Base-by-base conservation (phyloP, 306 rosid species). In the Cucurbita argyrosperma region DNA sequence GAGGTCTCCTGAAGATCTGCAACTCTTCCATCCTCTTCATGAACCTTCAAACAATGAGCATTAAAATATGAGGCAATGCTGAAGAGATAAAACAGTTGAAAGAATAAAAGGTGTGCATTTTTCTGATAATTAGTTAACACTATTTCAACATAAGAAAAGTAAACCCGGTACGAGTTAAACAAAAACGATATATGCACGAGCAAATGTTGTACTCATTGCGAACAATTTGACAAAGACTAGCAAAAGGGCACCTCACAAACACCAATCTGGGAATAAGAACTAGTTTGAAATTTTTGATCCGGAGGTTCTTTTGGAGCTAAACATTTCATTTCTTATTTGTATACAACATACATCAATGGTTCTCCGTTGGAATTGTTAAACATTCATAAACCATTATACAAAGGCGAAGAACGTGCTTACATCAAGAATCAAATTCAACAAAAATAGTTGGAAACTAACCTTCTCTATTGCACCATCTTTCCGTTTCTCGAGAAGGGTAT, bases 401-500 rank as follows among this genome's bases (percentile, higher is more conserved):
- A 37, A 64, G 43, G 19, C 14, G 35, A 60, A 60, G 19, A 59
- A 64, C 26, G 7, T 5, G 47, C 9, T 15, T 5, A 66, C 43
- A 39, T 42, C 16, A 21, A 46, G 54, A 46, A 26, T 55, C 72
- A 67, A 45, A 67, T 67, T 47, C 72, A 67, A 46, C 42, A 67
- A 67, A 67, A 67, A 45, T 45, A 23, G 40, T 19, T 46, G 19
- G 3, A 39, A 49, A 46, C 8, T 63, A 49, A 79, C 88, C 82
- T 64, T 18, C 7, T 52, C 77, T 10, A 46, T 46, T 16, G 69
- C 47, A 37, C 40, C 76, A 10, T 43, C 19, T 8, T 40, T 54
- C 56, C 46, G 80, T 18, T 79, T 79, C 10, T 78, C 83, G 13
- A 87, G 85, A 11, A 90, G 72, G 5, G 79, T 21, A 0, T 90